Conservation (phyloP, 2,329 filamentous ascomycete species). For the Raffaelea albimanens region DNA sequence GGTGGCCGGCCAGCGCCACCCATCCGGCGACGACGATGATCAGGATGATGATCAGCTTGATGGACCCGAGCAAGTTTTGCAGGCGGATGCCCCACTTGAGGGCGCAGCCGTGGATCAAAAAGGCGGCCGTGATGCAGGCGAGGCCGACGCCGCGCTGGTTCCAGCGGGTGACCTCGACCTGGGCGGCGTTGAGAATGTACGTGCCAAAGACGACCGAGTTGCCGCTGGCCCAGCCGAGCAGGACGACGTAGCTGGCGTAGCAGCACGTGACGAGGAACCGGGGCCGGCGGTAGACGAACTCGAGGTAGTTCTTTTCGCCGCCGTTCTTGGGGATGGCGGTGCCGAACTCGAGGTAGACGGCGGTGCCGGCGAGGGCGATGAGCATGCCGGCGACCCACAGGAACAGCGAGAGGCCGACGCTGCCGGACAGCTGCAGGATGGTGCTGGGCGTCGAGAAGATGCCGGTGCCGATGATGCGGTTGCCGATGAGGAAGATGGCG, state of each 20-base stretch:
- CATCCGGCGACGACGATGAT: slow-evolving; percentile 57
- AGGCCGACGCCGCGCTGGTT: slow-evolving; percentile 58
- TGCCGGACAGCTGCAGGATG: slow-evolving; percentile 48
- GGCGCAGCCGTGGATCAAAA: slow-evolving; percentile 54
- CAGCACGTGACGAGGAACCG: slow-evolving; percentile 51
- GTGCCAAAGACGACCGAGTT: slow-evolving; percentile 64
- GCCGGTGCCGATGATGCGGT: slow-evolving; percentile 57
- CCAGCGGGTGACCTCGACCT: slow-evolving; percentile 53
- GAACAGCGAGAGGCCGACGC: slow-evolving; percentile 51
- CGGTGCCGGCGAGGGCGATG: slow-evolving; percentile 51
- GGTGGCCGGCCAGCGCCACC: slow-evolving; percentile 50
- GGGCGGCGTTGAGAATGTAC: slow-evolving; percentile 58
- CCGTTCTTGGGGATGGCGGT: slow-evolving; percentile 56
- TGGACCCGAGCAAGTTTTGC: slow-evolving; percentile 54
- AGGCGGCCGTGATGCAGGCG: slow-evolving; percentile 56
- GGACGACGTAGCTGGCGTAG: slow-evolving; percentile 51
- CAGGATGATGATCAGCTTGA: slow-evolving; percentile 58
- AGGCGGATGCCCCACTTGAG: slow-evolving; percentile 58
- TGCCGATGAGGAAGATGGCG: slow-evolving; percentile 52
- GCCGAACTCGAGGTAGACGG: slow-evolving; percentile 58
- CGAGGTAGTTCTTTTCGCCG: slow-evolving; percentile 59
- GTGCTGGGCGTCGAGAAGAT: slow-evolving; percentile 56
- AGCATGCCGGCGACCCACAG: slow-evolving; percentile 55
- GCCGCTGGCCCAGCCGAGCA: slow-evolving; percentile 56
- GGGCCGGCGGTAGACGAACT: slow-evolving; percentile 52